These are phyloP conservation scores for Colletotrichum sp. DNA, from an alignment of 2,329 filamentous ascomycete species.

Conservation along the genomic window DNA sequence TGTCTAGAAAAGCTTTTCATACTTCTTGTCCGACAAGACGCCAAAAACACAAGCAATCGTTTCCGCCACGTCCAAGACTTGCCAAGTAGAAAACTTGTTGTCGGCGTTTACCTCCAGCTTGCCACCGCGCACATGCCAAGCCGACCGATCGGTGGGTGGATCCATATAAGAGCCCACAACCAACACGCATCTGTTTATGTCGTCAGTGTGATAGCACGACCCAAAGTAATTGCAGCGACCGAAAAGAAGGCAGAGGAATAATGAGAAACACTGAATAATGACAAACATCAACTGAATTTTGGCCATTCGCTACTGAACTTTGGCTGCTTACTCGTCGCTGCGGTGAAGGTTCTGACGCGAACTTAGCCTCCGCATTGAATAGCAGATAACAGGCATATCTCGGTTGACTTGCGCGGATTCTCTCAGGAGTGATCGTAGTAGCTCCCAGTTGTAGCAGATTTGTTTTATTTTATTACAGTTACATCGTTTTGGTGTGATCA, in stretches of 20 bases:
- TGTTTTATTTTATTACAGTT: rapidly evolving
- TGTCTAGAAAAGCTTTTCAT: background rate
- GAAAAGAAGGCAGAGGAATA: background rate
- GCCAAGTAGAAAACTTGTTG: background rate
- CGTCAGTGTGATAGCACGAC: background rate
- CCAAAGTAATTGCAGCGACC: background rate
- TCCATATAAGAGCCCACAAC: background rate
- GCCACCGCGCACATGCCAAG: background rate
- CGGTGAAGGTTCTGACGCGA: background rate
- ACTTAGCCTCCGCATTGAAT: background rate
- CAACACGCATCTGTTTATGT: background rate
- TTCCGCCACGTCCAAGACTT: background rate
- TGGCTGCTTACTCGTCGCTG: background rate
- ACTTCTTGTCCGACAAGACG: background rate
- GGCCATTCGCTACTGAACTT: rapidly evolving
- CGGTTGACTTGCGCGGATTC: background rate
- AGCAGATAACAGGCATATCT: rapidly evolving
- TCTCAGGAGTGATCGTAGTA: rapidly evolving
- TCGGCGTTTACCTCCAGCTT: background rate
- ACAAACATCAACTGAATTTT: background rate
- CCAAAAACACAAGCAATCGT: background rate
- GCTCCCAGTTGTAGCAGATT: background rate
- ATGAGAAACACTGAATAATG: too few species aligned
- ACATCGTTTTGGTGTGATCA: background rate
- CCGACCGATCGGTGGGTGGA: background rate